Evolutionary conservation across 208 protist genomes (phyloP).

Genomic region (Porcisia hertigi): DNA sequence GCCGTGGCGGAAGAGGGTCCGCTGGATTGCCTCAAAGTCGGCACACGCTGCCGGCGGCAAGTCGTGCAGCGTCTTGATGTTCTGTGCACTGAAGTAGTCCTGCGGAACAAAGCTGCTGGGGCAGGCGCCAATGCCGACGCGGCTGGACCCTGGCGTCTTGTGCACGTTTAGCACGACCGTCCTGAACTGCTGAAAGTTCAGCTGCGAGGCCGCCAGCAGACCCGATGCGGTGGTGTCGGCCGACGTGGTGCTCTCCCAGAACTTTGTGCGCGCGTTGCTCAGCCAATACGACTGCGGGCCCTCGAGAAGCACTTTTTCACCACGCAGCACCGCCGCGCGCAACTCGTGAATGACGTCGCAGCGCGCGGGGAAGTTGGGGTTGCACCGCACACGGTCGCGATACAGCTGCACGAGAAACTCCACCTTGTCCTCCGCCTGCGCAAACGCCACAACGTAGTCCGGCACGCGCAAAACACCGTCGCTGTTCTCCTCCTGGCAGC

Average conservation of each 20-base stretch:
- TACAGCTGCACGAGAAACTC: conserved; percentile 83
- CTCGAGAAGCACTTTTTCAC: conserved; percentile 90
- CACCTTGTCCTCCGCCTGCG: conserved; percentile 79
- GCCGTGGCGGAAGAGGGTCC: conserved; percentile 54
- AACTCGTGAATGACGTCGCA: conserved; percentile 88
- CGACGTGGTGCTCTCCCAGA: conserved; percentile 92
- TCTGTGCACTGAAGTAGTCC: conserved; percentile 86
- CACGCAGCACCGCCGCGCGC: conserved; percentile 57
- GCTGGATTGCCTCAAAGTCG: conserved; percentile 90
- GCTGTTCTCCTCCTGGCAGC: conserved; percentile 82
- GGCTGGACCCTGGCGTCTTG: conserved; percentile 89
- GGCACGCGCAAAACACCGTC: conserved; percentile 84
- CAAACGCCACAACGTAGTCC: conserved; percentile 84
- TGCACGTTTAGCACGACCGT: conserved; percentile 90
- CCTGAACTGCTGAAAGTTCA: conserved; percentile 85
- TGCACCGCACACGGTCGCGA: conserved; percentile 65
- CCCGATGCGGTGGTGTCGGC: conserved; percentile 87
- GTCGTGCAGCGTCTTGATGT: conserved; percentile 81
- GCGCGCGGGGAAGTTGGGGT: conserved; percentile 74
- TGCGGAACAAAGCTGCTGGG: conserved; percentile 88
- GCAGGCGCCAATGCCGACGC: conserved; percentile 91
- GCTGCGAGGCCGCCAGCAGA: conserved; percentile 78
- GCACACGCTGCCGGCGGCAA: conserved; percentile 60
- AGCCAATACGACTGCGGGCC: conserved; percentile 94
- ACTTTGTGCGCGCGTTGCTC: conserved; percentile 91